Evolutionary conservation across 768 basidiomycete species (phyloP), one percentile per base, ranked within the genome.

Genomic region (Gloeopeniophorella convolvens): DNA sequence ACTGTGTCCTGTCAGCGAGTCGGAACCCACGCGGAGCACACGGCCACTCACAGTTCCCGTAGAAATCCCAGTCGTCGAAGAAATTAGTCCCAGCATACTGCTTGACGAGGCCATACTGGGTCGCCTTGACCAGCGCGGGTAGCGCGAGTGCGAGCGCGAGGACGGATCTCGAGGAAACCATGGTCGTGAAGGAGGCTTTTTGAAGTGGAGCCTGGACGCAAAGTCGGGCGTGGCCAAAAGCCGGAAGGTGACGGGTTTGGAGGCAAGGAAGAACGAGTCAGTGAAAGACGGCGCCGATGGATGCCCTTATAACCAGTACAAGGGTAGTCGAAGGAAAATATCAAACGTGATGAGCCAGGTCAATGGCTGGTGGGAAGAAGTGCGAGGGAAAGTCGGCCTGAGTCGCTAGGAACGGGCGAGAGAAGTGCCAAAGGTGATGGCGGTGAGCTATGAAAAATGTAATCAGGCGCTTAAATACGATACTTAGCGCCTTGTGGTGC

Each of bases 1-100:
- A 71, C 81, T 85, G 54, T 20, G 9, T 35, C 23, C 32, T 42
- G 33, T 23, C n/a, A 6, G 33, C 45, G 44, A 31, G n/a, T 11
- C 24, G 28, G 13, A 30, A 21, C 5, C 6, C 12, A 16, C 4
- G 24, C 21, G 20, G 4, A 30, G 18, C 7, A 20, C 3, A 23
- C 11, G 32, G n/a, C 21, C 21, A 53, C 52, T 47, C 52, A 54
- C 56, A 57, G 28, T 54, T 31, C n/a, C 51, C 45, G 16, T 57
- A 54, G 39, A 54, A 57, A 28, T 26, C 5, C 56, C 56, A 57
- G 31, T 54, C 52, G 4, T 57, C 39, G 24, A 57, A 57, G 16
- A 57, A 57, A 24, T 23, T 15, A 9, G 47, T 20, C 16, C 52
- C 52, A 8, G 36, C 36, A 36, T 57, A 57, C 31, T 49, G 26